These are phyloP conservation scores for Paramecium caudatum DNA, from an alignment of 73 alveolate genomes.

Conservation along the genomic window DNA sequence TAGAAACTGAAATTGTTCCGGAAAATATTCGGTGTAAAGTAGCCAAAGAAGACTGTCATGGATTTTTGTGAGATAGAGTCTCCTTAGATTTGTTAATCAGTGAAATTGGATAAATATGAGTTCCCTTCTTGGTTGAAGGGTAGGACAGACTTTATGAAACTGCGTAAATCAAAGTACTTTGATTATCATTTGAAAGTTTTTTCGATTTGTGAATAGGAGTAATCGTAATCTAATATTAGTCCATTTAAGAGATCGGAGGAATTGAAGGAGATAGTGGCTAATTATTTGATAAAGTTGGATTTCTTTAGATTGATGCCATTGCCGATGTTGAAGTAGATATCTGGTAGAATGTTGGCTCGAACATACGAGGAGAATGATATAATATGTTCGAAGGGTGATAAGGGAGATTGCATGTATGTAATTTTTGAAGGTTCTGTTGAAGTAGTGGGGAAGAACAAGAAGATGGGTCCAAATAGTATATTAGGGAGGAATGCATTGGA, in stretches of 20 bases:
- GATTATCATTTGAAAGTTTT: slow-evolving; percentile 51
- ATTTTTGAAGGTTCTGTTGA: slow-evolving; percentile 39
- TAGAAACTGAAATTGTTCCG: slow-evolving; percentile 13
- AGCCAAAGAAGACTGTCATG: background rate
- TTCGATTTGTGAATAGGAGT: slow-evolving; percentile 72
- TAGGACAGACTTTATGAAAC: slow-evolving; percentile 50
- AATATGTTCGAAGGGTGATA: slow-evolving; percentile 57
- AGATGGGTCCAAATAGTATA: background rate
- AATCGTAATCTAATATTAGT: background rate
- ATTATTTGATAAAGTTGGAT: slow-evolving; percentile 22
- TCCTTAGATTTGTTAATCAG: background rate
- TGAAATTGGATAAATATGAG: slow-evolving; percentile 16
- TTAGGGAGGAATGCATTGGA: slow-evolving; percentile 50
- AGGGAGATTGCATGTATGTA: slow-evolving; percentile 62
- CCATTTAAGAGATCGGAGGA: slow-evolving; percentile 51
- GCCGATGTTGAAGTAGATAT: slow-evolving; percentile 34
- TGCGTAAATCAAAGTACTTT: slow-evolving; percentile 26
- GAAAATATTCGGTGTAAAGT: background rate
- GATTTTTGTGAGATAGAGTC: slow-evolving; percentile 13
- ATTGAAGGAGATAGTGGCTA: slow-evolving; percentile 24
- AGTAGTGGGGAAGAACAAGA: background rate
- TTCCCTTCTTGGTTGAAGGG: slow-evolving; percentile 59
- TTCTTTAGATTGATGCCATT: slow-evolving; percentile 65
- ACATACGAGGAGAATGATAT: background rate
- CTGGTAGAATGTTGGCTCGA: slow-evolving; percentile 48